phyloP scores from a whole-genome alignment of 345 rosid genomes.

The Sisymbrium altissimum region DNA sequence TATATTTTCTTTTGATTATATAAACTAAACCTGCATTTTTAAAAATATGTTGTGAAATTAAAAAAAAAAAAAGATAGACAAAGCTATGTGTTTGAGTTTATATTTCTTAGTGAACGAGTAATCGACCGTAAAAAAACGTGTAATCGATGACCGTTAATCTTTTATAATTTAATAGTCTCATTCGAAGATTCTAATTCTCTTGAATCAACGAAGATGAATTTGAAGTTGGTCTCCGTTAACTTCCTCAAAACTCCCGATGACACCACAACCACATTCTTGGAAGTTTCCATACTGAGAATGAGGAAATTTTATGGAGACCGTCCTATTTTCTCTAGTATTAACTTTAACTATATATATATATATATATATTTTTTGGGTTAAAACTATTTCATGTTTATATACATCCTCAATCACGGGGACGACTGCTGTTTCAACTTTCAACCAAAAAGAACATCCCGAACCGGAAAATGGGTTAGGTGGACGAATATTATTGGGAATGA shows the following conservation, averaged over 20 bases:
- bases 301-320: background rate
- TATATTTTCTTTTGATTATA: background rate
- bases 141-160: background rate
- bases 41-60: background rate
- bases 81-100: background rate
- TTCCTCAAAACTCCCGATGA: background rate
- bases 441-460: background rate
- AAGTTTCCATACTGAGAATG: background rate
- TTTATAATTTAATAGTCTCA: background rate
- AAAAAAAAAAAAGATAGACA: background rate
- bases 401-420: background rate
- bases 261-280: constrained; percentile 8
- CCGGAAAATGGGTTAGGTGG: background rate
- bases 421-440: background rate
- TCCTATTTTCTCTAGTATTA: background rate
- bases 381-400: too few relatives aligned
- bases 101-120: background rate
- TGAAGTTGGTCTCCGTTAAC: background rate
- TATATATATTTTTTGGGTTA: too few relatives aligned
- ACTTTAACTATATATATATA: too few relatives aligned
- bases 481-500: background rate
- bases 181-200: constrained; percentile 21
- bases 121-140: background rate
- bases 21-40: background rate
- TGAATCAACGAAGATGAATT: background rate